These are phyloP conservation scores for Paramecium tetraurelia DNA, from an alignment of 73 alveolate genomes.

Conservation along the genomic window DNA sequence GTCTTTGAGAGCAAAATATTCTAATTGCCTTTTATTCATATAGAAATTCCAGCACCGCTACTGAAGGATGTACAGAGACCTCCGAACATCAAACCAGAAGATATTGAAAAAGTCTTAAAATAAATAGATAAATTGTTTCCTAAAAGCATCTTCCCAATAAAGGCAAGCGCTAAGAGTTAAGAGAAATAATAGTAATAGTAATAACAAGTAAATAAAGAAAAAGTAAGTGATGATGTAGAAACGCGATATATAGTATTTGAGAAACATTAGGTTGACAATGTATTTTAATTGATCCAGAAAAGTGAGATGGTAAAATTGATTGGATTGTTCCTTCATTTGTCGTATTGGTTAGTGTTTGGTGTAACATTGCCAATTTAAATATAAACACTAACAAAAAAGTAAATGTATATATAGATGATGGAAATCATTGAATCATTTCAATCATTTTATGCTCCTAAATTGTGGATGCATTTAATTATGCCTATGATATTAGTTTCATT, in stretches of 20 bases:
- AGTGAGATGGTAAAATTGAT: constrained; percentile 25
- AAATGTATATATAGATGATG: constrained; percentile 27
- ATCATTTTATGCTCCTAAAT: not conserved
- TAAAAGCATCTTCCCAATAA: not conserved
- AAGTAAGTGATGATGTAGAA: not conserved
- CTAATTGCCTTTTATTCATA: constrained; percentile 30
- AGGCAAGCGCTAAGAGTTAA: not conserved
- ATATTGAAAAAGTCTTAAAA: not conserved
- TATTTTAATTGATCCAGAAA: not conserved
- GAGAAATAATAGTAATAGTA: not conserved
- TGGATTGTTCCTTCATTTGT: constrained; percentile 36
- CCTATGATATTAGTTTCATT: not conserved
- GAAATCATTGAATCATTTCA: constrained; percentile 16
- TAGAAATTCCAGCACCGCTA: not conserved
- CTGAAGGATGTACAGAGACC: constrained; percentile 30
- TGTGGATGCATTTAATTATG: constrained; percentile 34
- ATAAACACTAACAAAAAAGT: constrained; percentile 22
- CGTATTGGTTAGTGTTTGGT: constrained; percentile 51
- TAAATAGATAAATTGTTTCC: constrained; percentile 38
- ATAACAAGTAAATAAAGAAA: not conserved
- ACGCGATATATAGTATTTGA: not conserved
- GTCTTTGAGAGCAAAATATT: constrained; percentile 21
- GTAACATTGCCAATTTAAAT: constrained; percentile 25
- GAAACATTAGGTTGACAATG: not conserved
- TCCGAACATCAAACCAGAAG: not conserved